Conservation (phyloP, 345 rosid species). For the Euphorbia pulcherrima region DNA sequence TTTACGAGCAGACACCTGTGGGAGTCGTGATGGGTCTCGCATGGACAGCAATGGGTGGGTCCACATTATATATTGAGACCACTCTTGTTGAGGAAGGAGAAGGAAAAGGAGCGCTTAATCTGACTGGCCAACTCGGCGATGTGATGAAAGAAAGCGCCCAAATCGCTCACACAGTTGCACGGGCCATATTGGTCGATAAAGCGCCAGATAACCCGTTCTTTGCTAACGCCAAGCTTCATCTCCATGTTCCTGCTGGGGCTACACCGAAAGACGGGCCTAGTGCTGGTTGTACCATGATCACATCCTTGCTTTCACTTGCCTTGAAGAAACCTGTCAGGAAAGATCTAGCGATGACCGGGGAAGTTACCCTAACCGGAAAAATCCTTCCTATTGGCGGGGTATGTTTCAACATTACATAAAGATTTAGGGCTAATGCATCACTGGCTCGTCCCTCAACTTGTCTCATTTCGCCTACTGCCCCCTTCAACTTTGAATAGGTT, state of each 20-base stretch:
- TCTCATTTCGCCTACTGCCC: too few species aligned
- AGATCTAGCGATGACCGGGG: conserved; percentile 99
- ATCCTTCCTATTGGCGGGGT: conserved; percentile 99
- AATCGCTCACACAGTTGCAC: conserved; percentile 82
- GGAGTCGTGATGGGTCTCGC: conserved; percentile 99
- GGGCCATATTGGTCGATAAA: conserved; percentile 68
- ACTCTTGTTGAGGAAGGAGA: conserved; percentile 79
- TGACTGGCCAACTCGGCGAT: conserved; percentile 94
- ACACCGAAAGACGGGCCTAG: conserved; percentile 98
- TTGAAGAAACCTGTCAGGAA: conserved; percentile 59
- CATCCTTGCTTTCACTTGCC: conserved; percentile 91
- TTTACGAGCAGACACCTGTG: conserved; percentile 77
- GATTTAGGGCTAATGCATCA: too few species aligned
- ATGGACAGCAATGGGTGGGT: conserved; percentile 99
- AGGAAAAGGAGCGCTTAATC: conserved; percentile 76
- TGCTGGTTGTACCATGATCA: conserved; percentile 99
- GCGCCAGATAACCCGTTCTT: conserved; percentile 71
- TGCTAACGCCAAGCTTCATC: conserved; percentile 81
- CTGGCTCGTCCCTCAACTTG: too few species aligned
- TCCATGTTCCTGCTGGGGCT: conserved; percentile 99
- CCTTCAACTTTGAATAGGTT: too few species aligned
- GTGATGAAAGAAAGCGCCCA: conserved; percentile 99
- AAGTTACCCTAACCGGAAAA: conserved; percentile 80
- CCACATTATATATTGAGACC: conserved; percentile 93
- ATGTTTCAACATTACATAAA: conserved; percentile 27